Base-by-base conservation (phyloP, 2,329 filamentous ascomycete species). In the Neonectria ditissima region DNA sequence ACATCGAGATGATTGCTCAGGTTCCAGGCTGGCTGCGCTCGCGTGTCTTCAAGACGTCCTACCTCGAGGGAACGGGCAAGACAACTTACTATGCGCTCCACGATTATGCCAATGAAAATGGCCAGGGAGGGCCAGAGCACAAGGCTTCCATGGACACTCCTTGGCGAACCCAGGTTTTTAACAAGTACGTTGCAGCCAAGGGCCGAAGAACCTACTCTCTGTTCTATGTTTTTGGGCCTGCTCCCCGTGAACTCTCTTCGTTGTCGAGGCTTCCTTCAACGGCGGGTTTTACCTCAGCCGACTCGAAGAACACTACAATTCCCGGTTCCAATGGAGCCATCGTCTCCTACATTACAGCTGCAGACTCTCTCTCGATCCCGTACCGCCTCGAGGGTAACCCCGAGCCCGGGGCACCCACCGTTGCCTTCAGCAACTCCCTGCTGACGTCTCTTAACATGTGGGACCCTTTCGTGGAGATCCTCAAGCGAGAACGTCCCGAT, bases 391-490 rank as follows among this genome's bases (percentile, higher is more conserved):
- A 96, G 77, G 93, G 93, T 58, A 91, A 87, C 67, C 73, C 86
- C 0, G 84, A 89, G 32, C 87, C 89, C 0, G 75, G 85, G 20
- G 91, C 92, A 0, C 93, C 93, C 0, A 86, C 91, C 0, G 83
- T 97, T 11, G 89, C 93, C 20, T 91, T 94, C 69, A 86, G 85
- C 78, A 97, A 97, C 82, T 94, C 91, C 1, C 89, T 97, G 53
- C 86, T 97, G 8, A 92, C 92, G 2, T 89, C 90, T 51, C 85
- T 91, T 67, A 83, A 87, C 75, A 96, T 97, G 86, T 97, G 93
- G 93, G 91, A 96, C 71, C 83, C 83, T 2, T 87, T 97, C 63
- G 80, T 96, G 1, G 79, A 81, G 1, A 80, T 87, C n/a, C 84
- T 96, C 68, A 84, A 85, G 54, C 76, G 79, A 0, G 73, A 86